phyloP scores from a whole-genome alignment of 163 green algal genomes.

The Scenedesmus sp. region DNA sequence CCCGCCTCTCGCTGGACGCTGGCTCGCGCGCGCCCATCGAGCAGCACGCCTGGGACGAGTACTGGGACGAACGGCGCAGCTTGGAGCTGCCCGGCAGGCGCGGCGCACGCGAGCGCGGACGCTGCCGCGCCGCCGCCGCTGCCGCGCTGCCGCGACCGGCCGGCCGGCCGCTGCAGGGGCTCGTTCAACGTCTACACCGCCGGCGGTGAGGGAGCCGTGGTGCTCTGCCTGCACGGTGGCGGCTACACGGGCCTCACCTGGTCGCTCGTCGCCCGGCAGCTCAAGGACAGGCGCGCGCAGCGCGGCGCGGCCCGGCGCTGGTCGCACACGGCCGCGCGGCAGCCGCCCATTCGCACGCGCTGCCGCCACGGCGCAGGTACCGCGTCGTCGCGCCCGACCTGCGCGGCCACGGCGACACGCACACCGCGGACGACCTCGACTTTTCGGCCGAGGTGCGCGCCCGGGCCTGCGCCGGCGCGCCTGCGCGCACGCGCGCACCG shows the following conservation, averaged over 20 bases:
- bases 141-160: no score
- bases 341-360: background rate
- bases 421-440: slow-evolving; percentile 64
- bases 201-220: slow-evolving; percentile 67
- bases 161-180: no score
- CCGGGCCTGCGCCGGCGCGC: no score
- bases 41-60: slow-evolving; percentile 54
- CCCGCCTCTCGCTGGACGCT: slow-evolving; percentile 1
- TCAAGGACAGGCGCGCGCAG: slow-evolving; percentile 73
- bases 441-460: slow-evolving; percentile 69
- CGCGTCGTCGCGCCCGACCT: slow-evolving; percentile 83
- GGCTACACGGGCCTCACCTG: slow-evolving; percentile 91
- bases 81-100: slow-evolving; percentile 57
- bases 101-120: background rate
- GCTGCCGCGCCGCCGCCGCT: no score
- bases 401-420: slow-evolving; percentile 79
- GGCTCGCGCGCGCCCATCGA: no score
- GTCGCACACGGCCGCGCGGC: background rate
- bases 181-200: slow-evolving; percentile 79
- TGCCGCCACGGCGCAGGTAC: slow-evolving; percentile 57
- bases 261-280: slow-evolving; percentile 73
- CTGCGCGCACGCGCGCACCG: no score
- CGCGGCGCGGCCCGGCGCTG: background rate
- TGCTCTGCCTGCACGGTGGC: slow-evolving; percentile 87
- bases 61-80: slow-evolving; percentile 60